These are phyloP conservation scores for Hemileccinum rubropunctum DNA, from an alignment of 768 basidiomycete species.

Conservation along the genomic window DNA sequence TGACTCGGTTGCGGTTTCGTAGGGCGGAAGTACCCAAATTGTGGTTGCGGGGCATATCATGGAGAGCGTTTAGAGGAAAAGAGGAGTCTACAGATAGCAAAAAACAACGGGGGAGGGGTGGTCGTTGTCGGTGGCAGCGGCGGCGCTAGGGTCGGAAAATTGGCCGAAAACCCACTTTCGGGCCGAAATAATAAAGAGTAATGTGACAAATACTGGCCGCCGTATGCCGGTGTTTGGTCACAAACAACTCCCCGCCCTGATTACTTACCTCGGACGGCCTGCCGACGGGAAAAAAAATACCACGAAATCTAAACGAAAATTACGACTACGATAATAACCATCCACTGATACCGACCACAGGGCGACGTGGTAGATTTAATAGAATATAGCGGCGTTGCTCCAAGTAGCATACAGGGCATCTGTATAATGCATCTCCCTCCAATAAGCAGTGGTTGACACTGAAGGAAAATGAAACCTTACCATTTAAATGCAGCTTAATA, in stretches of 20 bases:
- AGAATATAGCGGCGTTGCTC: background rate
- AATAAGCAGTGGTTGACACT: background rate
- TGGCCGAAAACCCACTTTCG: slow-evolving; percentile 60
- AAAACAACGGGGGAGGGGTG: slow-evolving; percentile 28
- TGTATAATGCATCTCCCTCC: background rate
- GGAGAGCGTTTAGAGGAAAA: slow-evolving; percentile 45
- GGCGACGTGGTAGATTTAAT: background rate
- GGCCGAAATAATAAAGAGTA: slow-evolving; percentile 43
- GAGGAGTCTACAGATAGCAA: slow-evolving; percentile 37
- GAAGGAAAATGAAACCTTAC: slow-evolving; percentile 6
- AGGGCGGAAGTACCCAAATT: slow-evolving; percentile 75
- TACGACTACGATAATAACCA: slow-evolving; percentile 3
- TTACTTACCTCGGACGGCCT: slow-evolving; percentile 25
- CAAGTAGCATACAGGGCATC: background rate
- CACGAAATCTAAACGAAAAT: slow-evolving; percentile 13
- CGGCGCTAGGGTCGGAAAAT: slow-evolving; percentile 60
- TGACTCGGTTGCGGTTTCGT: slow-evolving; percentile 86
- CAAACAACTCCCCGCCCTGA: slow-evolving; percentile 25
- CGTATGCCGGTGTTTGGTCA: slow-evolving; percentile 33
- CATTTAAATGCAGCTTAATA: background rate
- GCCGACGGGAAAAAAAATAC: background rate
- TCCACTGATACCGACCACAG: background rate
- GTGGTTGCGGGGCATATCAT: slow-evolving; percentile 87
- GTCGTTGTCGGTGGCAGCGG: slow-evolving; percentile 52
- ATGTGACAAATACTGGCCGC: slow-evolving; percentile 29